Conservation (phyloP, 169 alveolate genomes). For the Gregarina niphandrodes region DNA sequence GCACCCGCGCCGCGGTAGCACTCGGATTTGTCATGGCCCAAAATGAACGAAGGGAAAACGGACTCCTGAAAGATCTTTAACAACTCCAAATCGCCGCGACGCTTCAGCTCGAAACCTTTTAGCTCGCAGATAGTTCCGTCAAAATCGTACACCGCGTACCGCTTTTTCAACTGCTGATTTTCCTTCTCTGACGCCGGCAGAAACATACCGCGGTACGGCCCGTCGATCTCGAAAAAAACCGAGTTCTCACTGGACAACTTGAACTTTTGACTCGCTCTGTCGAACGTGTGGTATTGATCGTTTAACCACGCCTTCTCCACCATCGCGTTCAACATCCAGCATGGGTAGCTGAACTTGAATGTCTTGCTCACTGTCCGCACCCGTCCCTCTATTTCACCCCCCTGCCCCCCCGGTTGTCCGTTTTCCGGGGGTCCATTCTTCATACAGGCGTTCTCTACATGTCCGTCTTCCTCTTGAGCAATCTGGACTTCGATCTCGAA, state of each 20-base stretch:
- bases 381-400: too few relatives aligned
- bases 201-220: slow-evolving; percentile 92
- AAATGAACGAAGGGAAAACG: slow-evolving; percentile 69
- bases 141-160: slow-evolving; percentile 72
- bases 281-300: slow-evolving; percentile 61
- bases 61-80: slow-evolving; percentile 84
- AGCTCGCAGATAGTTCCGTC: slow-evolving; percentile 67
- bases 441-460: too few relatives aligned
- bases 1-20: slow-evolving; percentile 6
- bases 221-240: slow-evolving; percentile 91
- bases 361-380: slow-evolving; percentile 2
- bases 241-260: slow-evolving; percentile 39
- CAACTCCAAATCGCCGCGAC: slow-evolving; percentile 92
- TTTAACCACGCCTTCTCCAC: slow-evolving; percentile 81
- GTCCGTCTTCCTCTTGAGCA: too few relatives aligned
- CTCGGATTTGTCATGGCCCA: slow-evolving; percentile 58
- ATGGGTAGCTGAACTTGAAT: slow-evolving; percentile 60
- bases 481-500: slow-evolving; percentile 3
- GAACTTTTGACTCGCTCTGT: background rate
- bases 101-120: slow-evolving; percentile 84
- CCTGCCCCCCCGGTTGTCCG: too few relatives aligned
- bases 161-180: slow-evolving; percentile 69
- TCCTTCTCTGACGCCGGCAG: slow-evolving; percentile 92
- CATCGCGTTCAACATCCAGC: slow-evolving; percentile 67
- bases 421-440: too few relatives aligned